Evolutionary conservation across 768 basidiomycete species (phyloP).

Genomic region (Mycena leptocephala): DNA sequence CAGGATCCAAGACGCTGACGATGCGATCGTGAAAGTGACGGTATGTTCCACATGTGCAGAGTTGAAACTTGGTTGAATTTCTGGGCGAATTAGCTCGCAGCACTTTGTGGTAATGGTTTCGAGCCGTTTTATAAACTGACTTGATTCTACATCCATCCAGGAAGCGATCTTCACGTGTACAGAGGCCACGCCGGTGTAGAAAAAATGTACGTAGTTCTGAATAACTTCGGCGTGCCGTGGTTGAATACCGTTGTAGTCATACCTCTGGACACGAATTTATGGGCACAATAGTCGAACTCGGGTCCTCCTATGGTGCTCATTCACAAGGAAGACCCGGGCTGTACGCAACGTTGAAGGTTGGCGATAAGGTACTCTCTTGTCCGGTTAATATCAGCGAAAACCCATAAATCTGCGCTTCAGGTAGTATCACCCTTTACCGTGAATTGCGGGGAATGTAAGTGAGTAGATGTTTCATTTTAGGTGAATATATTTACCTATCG

Average conservation of each 20-base stretch:
- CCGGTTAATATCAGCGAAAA: not conserved
- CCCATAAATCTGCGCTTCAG: not conserved
- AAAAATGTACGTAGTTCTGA: constrained; percentile 61
- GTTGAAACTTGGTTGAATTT: not conserved
- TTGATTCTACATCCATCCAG: constrained; percentile 42
- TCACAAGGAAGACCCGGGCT: constrained; percentile 70
- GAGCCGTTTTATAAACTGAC: not conserved
- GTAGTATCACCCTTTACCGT: constrained; percentile 87
- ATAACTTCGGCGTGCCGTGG: not conserved
- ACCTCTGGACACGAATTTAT: constrained; percentile 86
- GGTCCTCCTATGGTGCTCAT: constrained; percentile 66
- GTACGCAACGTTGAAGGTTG: constrained; percentile 76
- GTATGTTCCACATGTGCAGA: constrained; percentile 52
- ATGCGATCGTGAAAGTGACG: constrained; percentile 84
- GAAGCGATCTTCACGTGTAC: constrained; percentile 85
- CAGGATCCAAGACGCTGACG: constrained; percentile 82
- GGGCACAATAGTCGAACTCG: constrained; percentile 80
- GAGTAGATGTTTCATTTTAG: constrained; percentile 43
- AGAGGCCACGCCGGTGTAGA: constrained; percentile 72
- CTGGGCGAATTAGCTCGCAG: constrained; percentile 67
- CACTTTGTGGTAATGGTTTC: constrained; percentile 69
- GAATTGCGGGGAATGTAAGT: constrained; percentile 93
- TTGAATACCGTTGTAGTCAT: constrained; percentile 56
- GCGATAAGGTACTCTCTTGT: constrained; percentile 64
- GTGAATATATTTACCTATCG: not conserved